Base-by-base conservation (phyloP, 176 grass and related monocot genomes). In the Rhipidocladum racemiflorum region DNA sequence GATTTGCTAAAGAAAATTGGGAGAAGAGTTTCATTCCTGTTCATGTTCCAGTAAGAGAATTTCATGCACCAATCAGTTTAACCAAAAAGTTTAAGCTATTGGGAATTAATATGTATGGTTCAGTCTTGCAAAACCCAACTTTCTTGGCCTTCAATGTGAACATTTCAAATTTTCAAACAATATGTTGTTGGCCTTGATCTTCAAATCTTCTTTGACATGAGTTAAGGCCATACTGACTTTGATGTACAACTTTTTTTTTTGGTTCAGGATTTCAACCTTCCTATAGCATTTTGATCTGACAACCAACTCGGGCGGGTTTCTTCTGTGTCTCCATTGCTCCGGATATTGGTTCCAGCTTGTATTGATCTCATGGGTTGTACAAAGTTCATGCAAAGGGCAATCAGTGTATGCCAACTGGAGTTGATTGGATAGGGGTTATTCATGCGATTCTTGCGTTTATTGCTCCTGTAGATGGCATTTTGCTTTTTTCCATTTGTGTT, bases 401-500 rank as follows among this genome's bases (percentile, higher is more conserved):
- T 48, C 27, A 1, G 29, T 73, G 39, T 73, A 66, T 59, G 77
- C 14, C 44, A 39, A 21, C 46, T 89, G 67, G 54, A 60, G 77
- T 55, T 54, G 72, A 82, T 67, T 85, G 28, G 78, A 85, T 83
- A 75, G 83, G 56, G 78, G 28, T 67, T 82, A 48, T 78, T 72
- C 39, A 20, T 90, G 28, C 0, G 8, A 78, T 83, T 83, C 73
- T 86, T 90, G 66, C 38, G 40, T 79, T 48, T 73, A 67, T 50
- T 39, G 35, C 49, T 81, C 28, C 44, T 73, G 79, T 61, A 78
- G 88, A 66, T 78, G n/a, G 8, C 74, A 25, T 81, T 70, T 75
- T 55, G 11, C 39, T 68, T 40, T 68, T 40, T 51, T 67, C 27
- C 23, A 34, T 72, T 67, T n/a, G 68, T 79, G 56, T 53, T 32